Evolutionary conservation across 768 basidiomycete species (phyloP), one percentile per base, ranked within the genome.

Genomic region (Kwoniella sp.): DNA sequence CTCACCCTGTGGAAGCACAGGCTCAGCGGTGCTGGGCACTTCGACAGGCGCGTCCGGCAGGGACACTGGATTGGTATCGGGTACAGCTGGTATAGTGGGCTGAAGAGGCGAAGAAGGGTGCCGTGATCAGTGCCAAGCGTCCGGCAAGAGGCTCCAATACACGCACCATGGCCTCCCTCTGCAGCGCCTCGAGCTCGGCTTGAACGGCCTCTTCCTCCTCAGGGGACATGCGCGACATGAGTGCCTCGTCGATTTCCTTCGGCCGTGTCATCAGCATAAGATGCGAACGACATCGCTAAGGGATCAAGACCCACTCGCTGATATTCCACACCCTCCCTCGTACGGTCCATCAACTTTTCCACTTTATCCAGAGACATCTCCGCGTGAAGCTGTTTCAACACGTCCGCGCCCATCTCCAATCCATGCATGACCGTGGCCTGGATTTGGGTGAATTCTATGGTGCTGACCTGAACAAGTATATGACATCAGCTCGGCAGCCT

Each of bases 141-240:
- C 20, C 20, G 11, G 8, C 23, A 36, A n/a, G 5, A 44, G 2
- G 37, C 11, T 11, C 20, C 26, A 42, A 12, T 1, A 14, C 8
- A 56, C 60, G 20, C 20, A 69, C 67, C 62, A 70, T 19, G 28
- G 71, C 67, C 49, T 73, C 70, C 32, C 54, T 28, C 70, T 92
- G 83, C 11, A 99, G 75, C 44, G 79, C 78, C 23, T 75, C 77
- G 23, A 99, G 77, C 70, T 99, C 95, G 5, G 78, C 78, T 68
- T 92, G 88, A 0, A 99, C 93, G 14, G 84, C 86, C 34, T 95
- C 92, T 69, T 99, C 95, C 39, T 99, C 95, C 38, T 93, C 91
- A 11, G 84, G 70, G 1, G 86, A 85, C 56, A 99, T 79, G 34
- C 79, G 84, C 60, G 85, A 89, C 42, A 85, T 81, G 19, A 99